phyloP scores from a whole-genome alignment of 805 yeast species.

The Priceomyces melissophilus region DNA sequence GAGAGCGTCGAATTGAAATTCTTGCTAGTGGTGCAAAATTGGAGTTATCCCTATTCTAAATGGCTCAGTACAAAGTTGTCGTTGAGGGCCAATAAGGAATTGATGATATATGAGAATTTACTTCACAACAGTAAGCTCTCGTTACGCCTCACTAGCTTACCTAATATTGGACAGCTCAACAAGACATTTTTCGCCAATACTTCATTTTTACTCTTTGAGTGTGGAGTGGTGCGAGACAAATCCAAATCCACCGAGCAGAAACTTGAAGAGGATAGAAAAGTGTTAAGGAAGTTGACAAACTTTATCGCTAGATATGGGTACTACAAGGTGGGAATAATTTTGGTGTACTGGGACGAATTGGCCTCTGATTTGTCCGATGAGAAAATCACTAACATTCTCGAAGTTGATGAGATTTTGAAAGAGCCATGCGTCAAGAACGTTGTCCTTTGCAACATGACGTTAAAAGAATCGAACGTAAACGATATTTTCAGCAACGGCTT shows the following conservation, averaged over 20 bases:
- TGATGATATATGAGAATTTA: slow-evolving; percentile 21
- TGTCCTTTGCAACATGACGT: slow-evolving; percentile 32
- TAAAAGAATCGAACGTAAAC: slow-evolving; percentile 20
- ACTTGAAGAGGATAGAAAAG: slow-evolving; percentile 32
- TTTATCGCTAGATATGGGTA: slow-evolving; percentile 32
- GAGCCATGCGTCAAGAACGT: slow-evolving; percentile 18
- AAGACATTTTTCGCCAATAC: slow-evolving; percentile 36
- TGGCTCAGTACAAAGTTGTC: slow-evolving; percentile 49
- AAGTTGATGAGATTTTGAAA: slow-evolving; percentile 8
- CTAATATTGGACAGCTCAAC: slow-evolving; percentile 32
- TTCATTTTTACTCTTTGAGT: slow-evolving; percentile 48
- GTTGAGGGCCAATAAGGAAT: slow-evolving; percentile 28
- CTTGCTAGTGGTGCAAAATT: slow-evolving; percentile 45
- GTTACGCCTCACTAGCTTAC: slow-evolving; percentile 40
- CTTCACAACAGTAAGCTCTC: slow-evolving; percentile 23
- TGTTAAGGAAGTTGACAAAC: slow-evolving; percentile 32
- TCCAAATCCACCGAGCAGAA: slow-evolving; percentile 24
- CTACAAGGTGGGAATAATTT: slow-evolving; percentile 36
- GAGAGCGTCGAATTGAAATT: slow-evolving; percentile 27
- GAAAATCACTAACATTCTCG: slow-evolving; percentile 15
- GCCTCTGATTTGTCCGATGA: slow-evolving; percentile 12
- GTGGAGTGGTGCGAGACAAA: slow-evolving; percentile 38
- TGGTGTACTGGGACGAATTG: slow-evolving; percentile 41
- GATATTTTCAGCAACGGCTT: slow-evolving; percentile 22
- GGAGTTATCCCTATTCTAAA: slow-evolving; percentile 43